These are phyloP conservation scores for Coniochaeta sp. DNA, from an alignment of 2,329 filamentous ascomycete species.

Conservation along the genomic window DNA sequence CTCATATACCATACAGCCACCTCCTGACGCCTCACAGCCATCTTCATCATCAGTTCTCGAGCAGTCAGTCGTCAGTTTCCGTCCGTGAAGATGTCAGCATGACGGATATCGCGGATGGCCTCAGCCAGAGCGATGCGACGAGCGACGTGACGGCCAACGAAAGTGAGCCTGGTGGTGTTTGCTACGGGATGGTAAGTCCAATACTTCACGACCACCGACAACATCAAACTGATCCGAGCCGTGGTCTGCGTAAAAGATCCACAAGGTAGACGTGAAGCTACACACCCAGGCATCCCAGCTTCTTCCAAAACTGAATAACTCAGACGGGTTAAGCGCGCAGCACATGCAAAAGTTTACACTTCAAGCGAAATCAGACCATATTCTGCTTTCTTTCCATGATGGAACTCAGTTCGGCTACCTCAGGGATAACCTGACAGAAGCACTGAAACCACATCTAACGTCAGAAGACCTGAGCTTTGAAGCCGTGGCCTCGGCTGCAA, in stretches of 20 bases:
- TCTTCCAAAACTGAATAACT: not conserved
- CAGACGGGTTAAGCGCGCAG: not conserved
- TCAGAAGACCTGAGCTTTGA: conserved; percentile 12
- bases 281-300: conserved; percentile 5
- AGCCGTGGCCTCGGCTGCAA: conserved; percentile 9
- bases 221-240: not conserved
- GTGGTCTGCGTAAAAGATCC: conserved; percentile 9
- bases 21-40: not conserved
- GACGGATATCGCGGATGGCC: not conserved
- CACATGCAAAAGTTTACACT: conserved; percentile 9
- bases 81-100: not conserved
- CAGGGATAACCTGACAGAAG: conserved; percentile 11
- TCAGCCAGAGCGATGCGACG: not conserved
- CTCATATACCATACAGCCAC: not conserved
- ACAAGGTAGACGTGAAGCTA: conserved; percentile 16
- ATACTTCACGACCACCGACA: not conserved
- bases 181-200: conserved; percentile 18
- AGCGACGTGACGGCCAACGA: not conserved
- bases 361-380: conserved; percentile 9
- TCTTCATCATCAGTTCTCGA: not conserved
- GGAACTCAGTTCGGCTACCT: conserved; percentile 15
- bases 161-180: conserved; percentile 10
- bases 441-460: conserved; percentile 10
- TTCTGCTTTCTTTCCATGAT: conserved; percentile 15
- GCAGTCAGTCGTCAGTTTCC: not conserved